Evolutionary conservation across 148 eudicot species (phyloP), one percentile per base, ranked within the genome.

Genomic region (Heliamphora exappendiculata): DNA sequence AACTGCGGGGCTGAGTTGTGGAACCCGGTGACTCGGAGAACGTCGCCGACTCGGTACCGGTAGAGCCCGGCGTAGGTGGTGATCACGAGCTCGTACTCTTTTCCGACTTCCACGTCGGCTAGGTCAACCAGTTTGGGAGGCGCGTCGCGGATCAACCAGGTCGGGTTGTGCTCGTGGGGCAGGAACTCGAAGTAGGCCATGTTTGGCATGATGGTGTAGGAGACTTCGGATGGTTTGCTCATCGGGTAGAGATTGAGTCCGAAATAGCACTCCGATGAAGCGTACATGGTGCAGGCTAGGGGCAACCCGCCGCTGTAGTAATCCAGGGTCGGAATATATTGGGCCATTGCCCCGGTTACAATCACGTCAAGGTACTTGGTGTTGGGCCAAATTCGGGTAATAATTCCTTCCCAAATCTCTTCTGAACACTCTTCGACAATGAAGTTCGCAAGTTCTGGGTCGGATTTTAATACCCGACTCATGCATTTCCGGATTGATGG

Each of bases 171-270:
- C 11, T 87, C 90, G 34, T 88, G 80, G 0, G 98, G 91, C 31
- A 93, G 78, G 73, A 93, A 93, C 86, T 91, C 96, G 70, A 93
- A 93, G 68, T 91, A 91, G 44, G 91, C 96, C 98, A 93, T 93
- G 88, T 93, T 93, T 33, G 98, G 98, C 96, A 93, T 91, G 73
- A 93, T 89, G 76, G 98, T 93, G 82, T 93, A 93, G 0, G 93
- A 93, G 5, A 93, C 97, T 64, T 93, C 88, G 0, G 93, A 63
- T 3, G 98, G 98, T 39, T 88, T 87, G 44, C 89, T 86, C 87
- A 93, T 87, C 20, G 98, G 98, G 85, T 91, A 88, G 24, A 93
- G 81, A 65, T 93, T 93, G 62, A 93, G 72, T 54, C 98, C 93
- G 69, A 92, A 92, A 54, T 90, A 90, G 64, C 97, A 90, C 49